Conservation (phyloP, 805 yeast species). For the Groenewaldozyma salmanticensis region DNA sequence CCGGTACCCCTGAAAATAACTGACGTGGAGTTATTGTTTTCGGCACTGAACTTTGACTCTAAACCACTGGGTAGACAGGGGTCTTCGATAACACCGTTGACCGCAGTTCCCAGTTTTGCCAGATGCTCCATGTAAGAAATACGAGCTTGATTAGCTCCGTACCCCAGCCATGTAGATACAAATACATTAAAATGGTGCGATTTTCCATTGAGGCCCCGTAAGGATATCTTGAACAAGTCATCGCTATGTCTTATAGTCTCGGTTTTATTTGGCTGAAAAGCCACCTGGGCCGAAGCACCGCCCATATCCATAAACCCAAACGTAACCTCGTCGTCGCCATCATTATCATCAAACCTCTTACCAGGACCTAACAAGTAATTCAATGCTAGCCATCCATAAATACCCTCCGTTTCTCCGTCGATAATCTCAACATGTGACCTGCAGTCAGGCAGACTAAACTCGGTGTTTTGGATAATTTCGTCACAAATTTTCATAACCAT, state of each 20-base stretch:
- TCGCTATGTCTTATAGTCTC: constrained; percentile 59
- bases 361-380: constrained; percentile 71
- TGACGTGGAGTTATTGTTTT: constrained; percentile 9
- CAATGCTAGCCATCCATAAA: constrained; percentile 91
- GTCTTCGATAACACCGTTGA: too few relatives aligned
- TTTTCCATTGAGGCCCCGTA: constrained; percentile 63
- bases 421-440: constrained; percentile 68
- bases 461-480: constrained; percentile 41
- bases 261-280: constrained; percentile 69
- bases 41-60: constrained; percentile 3
- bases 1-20: constrained; percentile 62
- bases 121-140: constrained; percentile 44
- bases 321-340: constrained; percentile 37
- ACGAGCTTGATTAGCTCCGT: constrained; percentile 93
- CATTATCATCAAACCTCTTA: too few relatives aligned
- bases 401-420: constrained; percentile 90
- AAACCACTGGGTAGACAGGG: constrained; percentile 73
- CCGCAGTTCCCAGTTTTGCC: constrained; percentile 3
- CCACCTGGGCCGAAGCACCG: constrained; percentile 94
- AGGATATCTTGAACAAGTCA: constrained; percentile 56
- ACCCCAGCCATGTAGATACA: constrained; percentile 95
- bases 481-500: constrained; percentile 56
- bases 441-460: constrained; percentile 52
- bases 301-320: constrained; percentile 99
- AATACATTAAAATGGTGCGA: constrained; percentile 73